Percentiles rank a stretch among this genome's conserved stretches.
Evolutionary conservation across 352 stramenopile species (phyloP).

Genomic region (Phytophthora kernoviae): DNA sequence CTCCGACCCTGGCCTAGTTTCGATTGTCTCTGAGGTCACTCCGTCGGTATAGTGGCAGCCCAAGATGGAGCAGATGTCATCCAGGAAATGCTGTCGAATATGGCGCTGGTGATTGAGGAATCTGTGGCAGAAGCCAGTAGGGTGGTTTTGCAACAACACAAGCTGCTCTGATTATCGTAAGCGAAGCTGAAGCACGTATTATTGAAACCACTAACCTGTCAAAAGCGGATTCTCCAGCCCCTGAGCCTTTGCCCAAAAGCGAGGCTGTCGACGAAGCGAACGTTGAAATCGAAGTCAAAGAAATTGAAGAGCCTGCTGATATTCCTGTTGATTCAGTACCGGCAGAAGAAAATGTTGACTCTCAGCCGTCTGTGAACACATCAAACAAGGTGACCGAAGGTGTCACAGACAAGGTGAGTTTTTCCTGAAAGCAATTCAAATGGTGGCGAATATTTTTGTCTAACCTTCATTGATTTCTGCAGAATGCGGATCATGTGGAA

Average conservation of each 20-base stretch:
- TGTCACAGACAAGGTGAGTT: slow-evolving; percentile 16
- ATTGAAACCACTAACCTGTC: slow-evolving; percentile 2
- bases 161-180: slow-evolving; percentile 1
- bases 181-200: slow-evolving; percentile 2
- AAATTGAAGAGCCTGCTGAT: neutral
- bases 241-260: slow-evolving; percentile 1
- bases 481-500: slow-evolving; percentile 14
- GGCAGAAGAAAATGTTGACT: slow-evolving; percentile 9
- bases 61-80: slow-evolving; percentile 20
- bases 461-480: neutral
- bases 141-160: slow-evolving; percentile 1
- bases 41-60: neutral
- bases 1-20: slow-evolving; percentile 1
- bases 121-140: neutral
- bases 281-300: slow-evolving; percentile 19
- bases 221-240: neutral
- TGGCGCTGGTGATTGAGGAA: slow-evolving; percentile 20
- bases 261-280: slow-evolving; percentile 13
- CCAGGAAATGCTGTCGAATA: slow-evolving; percentile 17
- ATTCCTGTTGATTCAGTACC: slow-evolving; percentile 3
- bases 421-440: neutral
- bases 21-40: too few relatives aligned
- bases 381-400: slow-evolving; percentile 18
- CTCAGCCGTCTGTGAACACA: slow-evolving; percentile 11
- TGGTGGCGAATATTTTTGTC: slow-evolving; percentile 1